Evolutionary conservation across 2,329 filamentous ascomycete genomes (phyloP).

Genomic region (Penicillium sp.): DNA sequence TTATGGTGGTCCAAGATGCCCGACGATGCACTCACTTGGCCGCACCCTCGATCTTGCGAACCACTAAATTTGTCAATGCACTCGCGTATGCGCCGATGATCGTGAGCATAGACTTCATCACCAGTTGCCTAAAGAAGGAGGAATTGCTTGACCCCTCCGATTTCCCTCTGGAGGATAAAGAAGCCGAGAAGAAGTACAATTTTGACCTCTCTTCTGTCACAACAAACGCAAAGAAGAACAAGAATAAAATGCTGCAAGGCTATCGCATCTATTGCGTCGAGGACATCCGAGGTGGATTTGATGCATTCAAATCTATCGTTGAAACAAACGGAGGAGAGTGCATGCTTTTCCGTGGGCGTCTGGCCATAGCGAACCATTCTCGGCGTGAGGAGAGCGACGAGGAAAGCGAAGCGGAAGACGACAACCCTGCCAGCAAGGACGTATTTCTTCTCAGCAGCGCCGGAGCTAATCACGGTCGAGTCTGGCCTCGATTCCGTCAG

Average conservation of each 20-base stretch:
- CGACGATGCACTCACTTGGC: constrained; percentile 80
- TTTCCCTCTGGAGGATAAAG: constrained; percentile 68
- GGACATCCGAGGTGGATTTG: constrained; percentile 74
- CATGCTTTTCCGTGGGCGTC: constrained; percentile 71
- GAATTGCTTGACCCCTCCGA: constrained; percentile 63
- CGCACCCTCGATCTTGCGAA: constrained; percentile 82
- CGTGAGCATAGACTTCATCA: constrained; percentile 75
- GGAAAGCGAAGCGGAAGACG: constrained; percentile 57
- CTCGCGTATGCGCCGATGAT: constrained; percentile 78
- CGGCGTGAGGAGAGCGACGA: constrained; percentile 49
- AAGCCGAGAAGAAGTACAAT: constrained; percentile 69
- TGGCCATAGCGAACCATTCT: constrained; percentile 66
- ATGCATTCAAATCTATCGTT: constrained; percentile 82
- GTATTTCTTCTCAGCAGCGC: constrained; percentile 79
- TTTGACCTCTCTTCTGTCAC: constrained; percentile 69
- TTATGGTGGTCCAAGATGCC: constrained; percentile 74
- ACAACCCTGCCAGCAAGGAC: constrained; percentile 63
- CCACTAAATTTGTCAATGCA: constrained; percentile 88
- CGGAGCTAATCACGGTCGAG: constrained; percentile 63
- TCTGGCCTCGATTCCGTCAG: constrained; percentile 78
- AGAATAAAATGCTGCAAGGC: constrained; percentile 70
- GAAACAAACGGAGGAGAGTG: constrained; percentile 86
- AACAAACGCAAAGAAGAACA: constrained; percentile 70
- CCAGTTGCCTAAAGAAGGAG: constrained; percentile 69
- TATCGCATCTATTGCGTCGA: constrained; percentile 83